Conservation (phyloP, 2,329 filamentous ascomycete species). For the Didymella arachidicola region DNA sequence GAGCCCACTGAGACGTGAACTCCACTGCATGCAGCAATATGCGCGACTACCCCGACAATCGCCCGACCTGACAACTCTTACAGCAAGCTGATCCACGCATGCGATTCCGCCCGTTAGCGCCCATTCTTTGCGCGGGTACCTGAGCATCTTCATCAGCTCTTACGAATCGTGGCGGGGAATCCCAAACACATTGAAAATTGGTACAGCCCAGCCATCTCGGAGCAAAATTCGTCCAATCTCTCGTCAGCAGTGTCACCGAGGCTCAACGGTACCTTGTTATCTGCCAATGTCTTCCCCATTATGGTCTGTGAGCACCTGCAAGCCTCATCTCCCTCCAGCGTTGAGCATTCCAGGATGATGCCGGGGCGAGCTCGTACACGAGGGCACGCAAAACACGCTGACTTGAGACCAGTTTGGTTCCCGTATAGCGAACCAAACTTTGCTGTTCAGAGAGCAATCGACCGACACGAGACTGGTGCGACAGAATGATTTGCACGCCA, state of each 20-base stretch:
- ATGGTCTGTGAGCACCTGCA: conserved; percentile 13
- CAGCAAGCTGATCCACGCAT: conserved; percentile 20
- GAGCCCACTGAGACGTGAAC: neutral
- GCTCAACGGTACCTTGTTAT: conserved; percentile 1
- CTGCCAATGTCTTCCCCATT: conserved; percentile 11
- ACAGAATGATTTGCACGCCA: conserved; percentile 16
- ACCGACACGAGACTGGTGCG: conserved; percentile 12
- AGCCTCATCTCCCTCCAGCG: conserved; percentile 22
- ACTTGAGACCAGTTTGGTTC: conserved; percentile 19
- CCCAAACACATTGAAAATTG: conserved; percentile 12
- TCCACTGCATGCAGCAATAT: conserved; percentile 18
- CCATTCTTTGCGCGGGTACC: conserved; percentile 19
- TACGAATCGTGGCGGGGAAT: conserved; percentile 12
- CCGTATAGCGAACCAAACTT: conserved; percentile 29
- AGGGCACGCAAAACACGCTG: conserved; percentile 17
- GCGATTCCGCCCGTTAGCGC: conserved; percentile 16
- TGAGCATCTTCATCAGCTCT: conserved; percentile 16
- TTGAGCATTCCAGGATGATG: conserved; percentile 24
- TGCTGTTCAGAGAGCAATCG: conserved; percentile 3
- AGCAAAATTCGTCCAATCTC: conserved; percentile 8
- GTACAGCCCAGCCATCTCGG: conserved; percentile 1
- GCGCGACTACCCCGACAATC: conserved; percentile 15
- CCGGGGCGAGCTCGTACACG: conserved; percentile 4
- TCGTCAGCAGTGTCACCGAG: conserved; percentile 3
- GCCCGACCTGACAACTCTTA: conserved; percentile 9